Conservation (phyloP, 805 yeast genomes). For the Candida michaelii region DNA sequence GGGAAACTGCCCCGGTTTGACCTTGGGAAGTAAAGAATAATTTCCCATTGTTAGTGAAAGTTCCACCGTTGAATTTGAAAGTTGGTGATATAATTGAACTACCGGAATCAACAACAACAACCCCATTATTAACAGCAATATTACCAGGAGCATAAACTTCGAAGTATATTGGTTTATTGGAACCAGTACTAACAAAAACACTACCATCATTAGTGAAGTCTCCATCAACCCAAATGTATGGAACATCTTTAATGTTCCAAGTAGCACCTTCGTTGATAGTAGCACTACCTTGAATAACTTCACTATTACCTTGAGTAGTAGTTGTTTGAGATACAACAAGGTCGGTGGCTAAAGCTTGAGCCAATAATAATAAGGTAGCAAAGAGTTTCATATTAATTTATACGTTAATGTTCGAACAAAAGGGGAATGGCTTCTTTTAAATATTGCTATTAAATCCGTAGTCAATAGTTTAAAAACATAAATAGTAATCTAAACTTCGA, state of each 20-base stretch:
- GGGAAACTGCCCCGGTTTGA: conserved; percentile 15
- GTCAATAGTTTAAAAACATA: too few species aligned
- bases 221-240: conserved; percentile 21
- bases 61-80: conserved; percentile 18
- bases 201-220: conserved; percentile 20
- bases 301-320: conserved; percentile 6
- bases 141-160: conserved; percentile 11
- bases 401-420: too few species aligned
- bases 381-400: conserved; percentile 15
- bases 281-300: conserved; percentile 11
- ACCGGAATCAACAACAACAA: conserved; percentile 22
- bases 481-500: too few species aligned
- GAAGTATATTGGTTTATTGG: conserved; percentile 16
- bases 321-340: conserved; percentile 6
- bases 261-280: conserved; percentile 20
- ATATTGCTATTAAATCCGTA: too few species aligned
- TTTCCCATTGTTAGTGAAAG: conserved; percentile 24
- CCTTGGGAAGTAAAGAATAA: conserved; percentile 23
- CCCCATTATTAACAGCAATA: conserved; percentile 20
- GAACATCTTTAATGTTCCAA: conserved; percentile 24
- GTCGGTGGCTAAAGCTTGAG: conserved; percentile 11
- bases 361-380: conserved; percentile 14
- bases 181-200: conserved; percentile 20
- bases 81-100: conserved; percentile 18
- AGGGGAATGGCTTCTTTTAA: too few species aligned